phyloP scores from a whole-genome alignment of 805 yeast genomes.

The Saccharomycopsis javanensis region DNA sequence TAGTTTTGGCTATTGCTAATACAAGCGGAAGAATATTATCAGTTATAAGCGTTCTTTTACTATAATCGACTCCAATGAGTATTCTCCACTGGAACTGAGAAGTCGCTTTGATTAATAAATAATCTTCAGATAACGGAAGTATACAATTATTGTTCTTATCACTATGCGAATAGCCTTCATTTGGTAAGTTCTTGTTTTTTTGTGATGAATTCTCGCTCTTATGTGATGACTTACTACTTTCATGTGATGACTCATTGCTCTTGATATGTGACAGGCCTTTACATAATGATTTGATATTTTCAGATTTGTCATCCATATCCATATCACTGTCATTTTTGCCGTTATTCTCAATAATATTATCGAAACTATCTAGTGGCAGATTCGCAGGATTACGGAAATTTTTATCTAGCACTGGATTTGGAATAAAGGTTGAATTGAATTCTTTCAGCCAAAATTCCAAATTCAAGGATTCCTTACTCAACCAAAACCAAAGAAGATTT shows the following conservation, averaged over 20 bases:
- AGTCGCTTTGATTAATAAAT: neutral
- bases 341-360: neutral
- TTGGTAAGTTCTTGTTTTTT: too few relatives aligned
- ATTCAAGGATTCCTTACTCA: slow-evolving; percentile 1
- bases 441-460: neutral
- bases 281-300: too few relatives aligned
- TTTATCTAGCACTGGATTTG: neutral
- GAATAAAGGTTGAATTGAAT: neutral
- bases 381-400: neutral
- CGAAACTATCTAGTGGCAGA: neutral
- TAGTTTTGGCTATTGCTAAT: slow-evolving; percentile 1
- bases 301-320: neutral
- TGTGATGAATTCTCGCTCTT: too few relatives aligned
- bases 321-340: neutral
- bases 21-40: slow-evolving; percentile 2
- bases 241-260: too few relatives aligned
- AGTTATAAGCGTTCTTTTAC: neutral
- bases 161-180: too few relatives aligned
- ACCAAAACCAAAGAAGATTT: slow-evolving; percentile 6
- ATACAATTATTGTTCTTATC: too few relatives aligned
- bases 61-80: slow-evolving; percentile 3
- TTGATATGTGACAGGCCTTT: too few relatives aligned
- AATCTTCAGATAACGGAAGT: neutral
- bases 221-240: too few relatives aligned
- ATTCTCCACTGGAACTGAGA: slow-evolving; percentile 1